Evolutionary conservation across 2,329 filamentous ascomycete genomes (phyloP), one percentile per base, ranked within the genome.

Genomic region (Colletotrichum sp.): DNA sequence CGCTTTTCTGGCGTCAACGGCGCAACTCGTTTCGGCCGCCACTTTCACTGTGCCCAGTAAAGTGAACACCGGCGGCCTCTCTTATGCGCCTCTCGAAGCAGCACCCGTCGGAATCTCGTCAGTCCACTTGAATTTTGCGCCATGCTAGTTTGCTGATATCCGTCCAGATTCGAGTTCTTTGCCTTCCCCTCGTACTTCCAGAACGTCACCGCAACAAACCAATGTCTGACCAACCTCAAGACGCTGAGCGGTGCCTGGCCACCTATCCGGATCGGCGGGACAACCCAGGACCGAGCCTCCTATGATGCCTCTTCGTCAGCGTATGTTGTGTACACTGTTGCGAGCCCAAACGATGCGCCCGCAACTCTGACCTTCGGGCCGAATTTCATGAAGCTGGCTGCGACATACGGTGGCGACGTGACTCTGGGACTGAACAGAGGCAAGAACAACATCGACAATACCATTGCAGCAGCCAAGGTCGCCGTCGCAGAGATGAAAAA

Each of bases 211-310:
- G 84, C 88, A 2, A 91, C 89, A 0, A 83, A 81, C 0, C 86
- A 87, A 77, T 92, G 90, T 75, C 82, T 92, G 7, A 80, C 86
- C 28, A 91, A 91, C 78, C 86, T 90, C 78, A 86, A 87, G 75
- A 83, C 86, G 15, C 74, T 91, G 64, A 88, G 86, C 0, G 90
- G 89, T 3, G 83, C 82, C 13, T 90, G 87, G 87, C 89, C 90
- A 9, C 89, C 89, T 0, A 85, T 91, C 61, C 84, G 90, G 67
- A 90, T 92, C 70, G 90, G 90, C n/a, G 90, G 90, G 3, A 92
- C 90, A 1, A 91, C 90, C 1, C 89, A 91, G 84, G 90, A 91
- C 77, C 86, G 90, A 6, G 90, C 90, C 2, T 86, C 82, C 4
- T 91, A 88, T 76, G 86, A 91, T 79, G 78, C 89, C 2, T 79